Percentiles rank a stretch among this genome's conserved stretches.
Evolutionary conservation across 805 yeast species (phyloP).

Genomic region (Crinitomyces ghanaensis): DNA sequence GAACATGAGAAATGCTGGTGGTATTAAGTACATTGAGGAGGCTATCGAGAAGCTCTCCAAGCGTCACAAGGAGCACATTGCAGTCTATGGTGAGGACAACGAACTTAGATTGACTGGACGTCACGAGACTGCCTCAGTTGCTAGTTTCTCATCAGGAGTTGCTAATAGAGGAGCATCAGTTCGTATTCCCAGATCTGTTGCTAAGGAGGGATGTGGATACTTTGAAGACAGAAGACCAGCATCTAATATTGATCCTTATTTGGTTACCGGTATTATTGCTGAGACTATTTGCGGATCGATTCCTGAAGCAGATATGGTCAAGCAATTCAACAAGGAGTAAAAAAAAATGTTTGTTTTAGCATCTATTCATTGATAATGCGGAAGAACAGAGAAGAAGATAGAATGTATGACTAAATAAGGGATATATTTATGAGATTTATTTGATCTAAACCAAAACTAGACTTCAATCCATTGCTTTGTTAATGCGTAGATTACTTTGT

Average conservation of each 20-base stretch:
- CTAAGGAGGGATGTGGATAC: conserved; percentile 96
- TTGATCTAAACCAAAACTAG: no score
- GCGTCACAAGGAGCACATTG: conserved; percentile 95
- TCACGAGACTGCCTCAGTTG: conserved; percentile 95
- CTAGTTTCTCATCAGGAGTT: conserved; percentile 87
- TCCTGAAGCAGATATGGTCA: conserved; percentile 89
- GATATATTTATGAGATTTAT: no score
- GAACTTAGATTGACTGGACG: conserved; percentile 93
- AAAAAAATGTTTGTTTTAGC: neutral
- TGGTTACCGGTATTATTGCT: conserved; percentile 95
- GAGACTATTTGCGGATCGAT: conserved; percentile 94
- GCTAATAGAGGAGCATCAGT: conserved; percentile 99
- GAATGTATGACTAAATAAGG: no score
- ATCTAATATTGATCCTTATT: conserved; percentile 97
- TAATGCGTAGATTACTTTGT: no score
- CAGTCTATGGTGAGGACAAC: conserved; percentile 90
- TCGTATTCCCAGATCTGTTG: conserved; percentile 98
- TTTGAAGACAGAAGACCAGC: conserved; percentile 99
- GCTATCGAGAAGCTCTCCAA: conserved; percentile 88
- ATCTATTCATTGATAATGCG: no score
- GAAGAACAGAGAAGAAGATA: no score
- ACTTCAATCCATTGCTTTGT: no score
- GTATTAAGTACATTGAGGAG: conserved; percentile 85
- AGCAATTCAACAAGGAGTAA: conserved; percentile 34
- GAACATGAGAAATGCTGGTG: conserved; percentile 88